Percentiles rank a stretch among this genome's conserved stretches.
Conservation (phyloP, 352 stramenopile species). For the Phytophthora quininea region DNA sequence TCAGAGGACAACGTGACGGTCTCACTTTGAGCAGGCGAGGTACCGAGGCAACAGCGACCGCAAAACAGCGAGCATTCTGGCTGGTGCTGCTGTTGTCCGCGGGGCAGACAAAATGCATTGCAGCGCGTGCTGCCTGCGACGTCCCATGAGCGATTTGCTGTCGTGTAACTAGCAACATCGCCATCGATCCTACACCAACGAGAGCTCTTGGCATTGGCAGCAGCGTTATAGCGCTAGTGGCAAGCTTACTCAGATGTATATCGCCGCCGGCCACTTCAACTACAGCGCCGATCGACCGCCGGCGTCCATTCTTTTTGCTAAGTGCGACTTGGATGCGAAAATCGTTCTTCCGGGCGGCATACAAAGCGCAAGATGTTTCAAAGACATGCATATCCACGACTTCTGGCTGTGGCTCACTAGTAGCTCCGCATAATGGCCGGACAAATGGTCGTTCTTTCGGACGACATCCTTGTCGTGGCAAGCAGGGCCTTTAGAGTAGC, state of each 20-base stretch:
- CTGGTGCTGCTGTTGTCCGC: no score
- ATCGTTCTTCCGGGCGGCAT: slow-evolving; percentile 1
- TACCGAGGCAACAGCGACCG: no score
- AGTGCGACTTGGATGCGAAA: slow-evolving; percentile 7
- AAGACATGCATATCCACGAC: background rate
- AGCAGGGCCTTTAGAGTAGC: no score
- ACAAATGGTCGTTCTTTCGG: background rate
- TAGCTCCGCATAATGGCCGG: no score
- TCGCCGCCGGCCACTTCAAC: slow-evolving; percentile 30
- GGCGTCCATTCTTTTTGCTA: slow-evolving; percentile 35
- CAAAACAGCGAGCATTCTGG: background rate
- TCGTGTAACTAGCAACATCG: background rate
- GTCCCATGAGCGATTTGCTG: background rate
- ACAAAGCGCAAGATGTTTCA: slow-evolving; percentile 7
- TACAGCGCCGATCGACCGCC: slow-evolving; percentile 77
- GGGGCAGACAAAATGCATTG: background rate
- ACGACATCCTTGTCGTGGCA: no score
- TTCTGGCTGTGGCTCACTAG: no score
- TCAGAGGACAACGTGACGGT: no score
- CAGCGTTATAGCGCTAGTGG: no score
- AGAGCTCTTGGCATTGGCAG: no score
- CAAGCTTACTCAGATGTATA: no score
- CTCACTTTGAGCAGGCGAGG: no score
- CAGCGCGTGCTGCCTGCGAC: background rate
- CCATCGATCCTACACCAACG: background rate